A percentile compares a stretch with the other conserved stretches of the same genome.
phyloP scores from a whole-genome alignment of 805 yeast species.

The Clavispora carvajalis region DNA sequence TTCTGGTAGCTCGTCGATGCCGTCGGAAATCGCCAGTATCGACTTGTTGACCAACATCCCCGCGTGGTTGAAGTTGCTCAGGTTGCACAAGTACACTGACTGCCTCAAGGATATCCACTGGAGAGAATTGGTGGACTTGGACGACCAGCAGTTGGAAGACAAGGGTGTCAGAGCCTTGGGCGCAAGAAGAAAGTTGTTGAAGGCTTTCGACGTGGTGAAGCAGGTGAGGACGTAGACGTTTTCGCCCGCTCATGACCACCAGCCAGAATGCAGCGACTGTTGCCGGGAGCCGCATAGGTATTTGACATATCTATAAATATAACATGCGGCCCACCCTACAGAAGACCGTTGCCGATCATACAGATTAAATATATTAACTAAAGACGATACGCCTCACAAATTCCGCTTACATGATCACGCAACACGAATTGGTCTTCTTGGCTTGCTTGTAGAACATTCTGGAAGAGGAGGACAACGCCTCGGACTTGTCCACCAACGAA shows the following conservation, averaged over 20 bases:
- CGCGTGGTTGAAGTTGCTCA: slow-evolving; percentile 81
- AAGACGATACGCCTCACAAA: too few relatives aligned
- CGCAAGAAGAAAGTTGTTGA: slow-evolving; percentile 87
- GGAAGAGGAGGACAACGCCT: slow-evolving; percentile 81
- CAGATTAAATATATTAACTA: not conserved
- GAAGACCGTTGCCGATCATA: too few relatives aligned
- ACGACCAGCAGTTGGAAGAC: slow-evolving; percentile 63
- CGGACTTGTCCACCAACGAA: slow-evolving; percentile 89
- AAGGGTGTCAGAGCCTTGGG: slow-evolving; percentile 93
- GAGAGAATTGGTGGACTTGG: slow-evolving; percentile 68
- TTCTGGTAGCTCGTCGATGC: slow-evolving; percentile 29
- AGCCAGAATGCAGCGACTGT: not conserved
- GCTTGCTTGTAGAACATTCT: slow-evolving; percentile 97
- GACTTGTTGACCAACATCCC: slow-evolving; percentile 73
- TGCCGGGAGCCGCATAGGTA: not conserved
- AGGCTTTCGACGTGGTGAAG: slow-evolving; percentile 82
- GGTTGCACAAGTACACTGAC: slow-evolving; percentile 92
- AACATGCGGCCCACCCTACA: not conserved
- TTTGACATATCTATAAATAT: slow-evolving; percentile 5
- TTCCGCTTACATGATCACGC: slow-evolving; percentile 19
- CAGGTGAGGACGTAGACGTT: slow-evolving; percentile 3
- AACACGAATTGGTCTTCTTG: slow-evolving; percentile 54
- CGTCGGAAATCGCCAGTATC: slow-evolving; percentile 33
- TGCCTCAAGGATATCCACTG: slow-evolving; percentile 71
- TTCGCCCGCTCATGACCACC: not conserved